These are phyloP conservation scores for Gyrodon tennesseensis DNA, from an alignment of 1,284 basidiomycete species.

Conservation along the genomic window DNA sequence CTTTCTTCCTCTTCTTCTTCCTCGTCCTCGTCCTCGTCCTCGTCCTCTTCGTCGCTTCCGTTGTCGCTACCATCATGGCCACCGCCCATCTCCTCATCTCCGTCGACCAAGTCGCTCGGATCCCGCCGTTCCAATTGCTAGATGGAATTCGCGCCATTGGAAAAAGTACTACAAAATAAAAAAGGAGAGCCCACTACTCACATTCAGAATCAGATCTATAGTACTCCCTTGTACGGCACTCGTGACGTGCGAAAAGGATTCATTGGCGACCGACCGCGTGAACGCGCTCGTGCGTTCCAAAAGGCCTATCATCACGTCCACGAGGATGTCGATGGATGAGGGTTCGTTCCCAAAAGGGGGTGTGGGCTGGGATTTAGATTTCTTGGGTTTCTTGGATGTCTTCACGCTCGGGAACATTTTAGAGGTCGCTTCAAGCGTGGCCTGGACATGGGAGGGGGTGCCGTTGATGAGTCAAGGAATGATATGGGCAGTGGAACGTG, in stretches of 20 bases:
- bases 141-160: slow-evolving; percentile 1
- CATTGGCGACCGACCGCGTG: slow-evolving; percentile 77
- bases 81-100: slow-evolving; percentile 45
- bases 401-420: slow-evolving; percentile 55
- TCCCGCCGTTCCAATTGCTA: slow-evolving; percentile 81
- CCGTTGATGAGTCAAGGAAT: slow-evolving; percentile 7
- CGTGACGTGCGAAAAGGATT: slow-evolving; percentile 78
- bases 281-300: slow-evolving; percentile 85
- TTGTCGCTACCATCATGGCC: slow-evolving; percentile 47
- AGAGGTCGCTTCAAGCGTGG: slow-evolving; percentile 55
- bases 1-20: too few species aligned
- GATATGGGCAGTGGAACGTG: slow-evolving; percentile 9
- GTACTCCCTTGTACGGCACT: slow-evolving; percentile 71
- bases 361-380: slow-evolving; percentile 40
- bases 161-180: neutral
- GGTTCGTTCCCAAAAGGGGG: slow-evolving; percentile 36
- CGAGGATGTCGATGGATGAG: slow-evolving; percentile 78
- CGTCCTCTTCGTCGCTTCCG: slow-evolving; percentile 47
- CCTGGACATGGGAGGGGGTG: slow-evolving; percentile 43
- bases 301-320: slow-evolving; percentile 87
- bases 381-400: slow-evolving; percentile 52
- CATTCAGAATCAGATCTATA: slow-evolving; percentile 80
- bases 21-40: too few species aligned
- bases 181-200: slow-evolving; percentile 47
- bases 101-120: slow-evolving; percentile 57